These are phyloP conservation scores for Globisporangium emineosum DNA, from an alignment of 352 stramenopile species.

Conservation along the genomic window DNA sequence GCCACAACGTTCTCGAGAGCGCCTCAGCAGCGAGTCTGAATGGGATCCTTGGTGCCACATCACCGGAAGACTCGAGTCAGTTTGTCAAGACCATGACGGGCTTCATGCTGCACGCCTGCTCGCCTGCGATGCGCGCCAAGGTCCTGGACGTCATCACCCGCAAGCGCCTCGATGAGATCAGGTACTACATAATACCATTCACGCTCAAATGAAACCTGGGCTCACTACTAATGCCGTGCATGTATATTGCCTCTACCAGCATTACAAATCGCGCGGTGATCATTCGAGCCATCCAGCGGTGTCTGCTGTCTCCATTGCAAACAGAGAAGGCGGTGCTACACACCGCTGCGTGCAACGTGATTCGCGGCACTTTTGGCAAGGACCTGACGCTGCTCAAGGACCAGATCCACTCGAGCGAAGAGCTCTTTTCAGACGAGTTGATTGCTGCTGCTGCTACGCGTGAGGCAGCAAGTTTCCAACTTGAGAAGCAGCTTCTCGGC, in stretches of 20 bases:
- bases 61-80: constrained; percentile 65
- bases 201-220: not conserved
- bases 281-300: constrained; percentile 76
- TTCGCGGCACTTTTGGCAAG: constrained; percentile 61
- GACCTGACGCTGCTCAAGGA: constrained; percentile 81
- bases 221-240: not conserved
- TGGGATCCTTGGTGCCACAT: constrained; percentile 73
- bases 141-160: constrained; percentile 78
- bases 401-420: constrained; percentile 67
- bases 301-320: constrained; percentile 64
- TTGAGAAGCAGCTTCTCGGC: not conserved
- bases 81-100: constrained; percentile 82
- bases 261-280: constrained; percentile 74
- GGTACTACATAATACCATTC: constrained; percentile 13
- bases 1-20: constrained; percentile 66
- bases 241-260: constrained; percentile 15
- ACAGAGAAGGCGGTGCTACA: constrained; percentile 66
- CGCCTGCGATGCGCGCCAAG: constrained; percentile 51
- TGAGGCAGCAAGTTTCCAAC: not conserved
- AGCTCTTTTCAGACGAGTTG: constrained; percentile 33
- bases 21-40: constrained; percentile 67
- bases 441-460: not conserved
- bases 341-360: constrained; percentile 63
- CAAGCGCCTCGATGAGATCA: constrained; percentile 64
- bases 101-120: constrained; percentile 80